Percentiles rank a stretch among this genome's conserved stretches.
Conservation (phyloP, 2,329 filamentous ascomycete species). For the Epichloe sibirici region DNA sequence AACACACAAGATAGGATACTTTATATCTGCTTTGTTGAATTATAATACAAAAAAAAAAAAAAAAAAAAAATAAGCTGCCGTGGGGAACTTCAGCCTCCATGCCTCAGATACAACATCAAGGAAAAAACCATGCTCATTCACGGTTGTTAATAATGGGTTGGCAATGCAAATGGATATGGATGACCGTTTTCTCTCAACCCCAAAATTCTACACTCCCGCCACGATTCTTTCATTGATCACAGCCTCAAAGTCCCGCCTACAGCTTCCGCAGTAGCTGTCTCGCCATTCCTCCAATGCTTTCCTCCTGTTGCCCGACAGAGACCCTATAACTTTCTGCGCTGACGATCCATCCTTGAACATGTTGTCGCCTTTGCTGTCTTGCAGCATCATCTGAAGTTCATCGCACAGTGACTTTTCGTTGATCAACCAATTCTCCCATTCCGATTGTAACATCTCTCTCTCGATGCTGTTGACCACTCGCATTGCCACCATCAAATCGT, state of each 20-base stretch:
- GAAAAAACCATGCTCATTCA: neutral
- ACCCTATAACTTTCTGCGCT: constrained; percentile 21
- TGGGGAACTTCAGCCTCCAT: neutral
- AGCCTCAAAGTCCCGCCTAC: constrained; percentile 29
- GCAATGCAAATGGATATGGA: neutral
- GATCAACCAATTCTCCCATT: constrained; percentile 87
- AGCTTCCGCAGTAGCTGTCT: constrained; percentile 44
- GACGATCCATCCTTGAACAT: constrained; percentile 11
- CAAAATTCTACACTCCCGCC: constrained; percentile 8
- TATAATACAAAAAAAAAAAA: too few relatives aligned
- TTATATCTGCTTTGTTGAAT: too few relatives aligned
- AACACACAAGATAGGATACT: too few relatives aligned
- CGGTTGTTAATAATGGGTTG: neutral
- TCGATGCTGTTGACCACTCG: constrained; percentile 84
- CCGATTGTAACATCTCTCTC: constrained; percentile 68
- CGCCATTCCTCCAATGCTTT: constrained; percentile 36
- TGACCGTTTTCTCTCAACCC: neutral
- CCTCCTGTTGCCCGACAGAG: constrained; percentile 18
- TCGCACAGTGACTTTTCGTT: constrained; percentile 69
- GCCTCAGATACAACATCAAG: neutral
- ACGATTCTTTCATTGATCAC: constrained; percentile 20
- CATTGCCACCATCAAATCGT: constrained; percentile 84
- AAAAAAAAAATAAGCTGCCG: too few relatives aligned
- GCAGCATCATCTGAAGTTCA: constrained; percentile 39
- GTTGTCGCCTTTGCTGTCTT: constrained; percentile 12